These are phyloP conservation scores for Globisporangium sylvaticum DNA, from an alignment of 352 stramenopile genomes.

Conservation along the genomic window DNA sequence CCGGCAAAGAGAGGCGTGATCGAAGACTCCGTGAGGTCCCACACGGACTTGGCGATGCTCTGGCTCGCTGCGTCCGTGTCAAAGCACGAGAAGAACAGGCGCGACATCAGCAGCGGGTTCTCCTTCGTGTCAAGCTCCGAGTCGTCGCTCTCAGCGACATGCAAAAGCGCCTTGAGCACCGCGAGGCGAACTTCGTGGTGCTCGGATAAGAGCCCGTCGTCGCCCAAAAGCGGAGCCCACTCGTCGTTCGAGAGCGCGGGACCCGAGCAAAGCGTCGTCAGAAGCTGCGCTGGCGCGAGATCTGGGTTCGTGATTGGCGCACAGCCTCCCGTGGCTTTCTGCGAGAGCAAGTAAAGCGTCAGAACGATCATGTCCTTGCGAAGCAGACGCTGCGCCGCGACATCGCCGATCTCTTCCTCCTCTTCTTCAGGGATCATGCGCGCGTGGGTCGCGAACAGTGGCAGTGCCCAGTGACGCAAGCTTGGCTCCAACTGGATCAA, in stretches of 20 bases:
- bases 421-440: conserved; percentile 88
- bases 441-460: conserved; percentile 73
- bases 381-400: conserved; percentile 65
- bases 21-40: conserved; percentile 44
- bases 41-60: conserved; percentile 56
- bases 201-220: conserved; percentile 66
- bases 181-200: conserved; percentile 46
- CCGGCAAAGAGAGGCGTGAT: conserved; percentile 63
- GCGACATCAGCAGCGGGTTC: conserved; percentile 50
- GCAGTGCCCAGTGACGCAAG: conserved; percentile 63
- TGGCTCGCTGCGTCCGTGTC: conserved; percentile 59
- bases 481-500: conserved; percentile 47
- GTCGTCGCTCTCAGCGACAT: conserved; percentile 57
- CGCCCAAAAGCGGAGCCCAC: conserved; percentile 66
- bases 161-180: conserved; percentile 56
- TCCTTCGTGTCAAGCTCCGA: conserved; percentile 34
- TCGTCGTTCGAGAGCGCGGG: conserved; percentile 51
- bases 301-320: conserved; percentile 66
- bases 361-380: conserved; percentile 76
- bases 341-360: conserved; percentile 52
- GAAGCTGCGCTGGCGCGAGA: conserved; percentile 45
- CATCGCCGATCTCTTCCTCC: conserved; percentile 85
- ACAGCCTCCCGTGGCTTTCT: conserved; percentile 42
- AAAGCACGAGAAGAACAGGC: conserved; percentile 65
- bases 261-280: conserved; percentile 56